Base-by-base conservation (phyloP, 2,329 filamentous ascomycete species). In the Talaromyces marneffei region DNA sequence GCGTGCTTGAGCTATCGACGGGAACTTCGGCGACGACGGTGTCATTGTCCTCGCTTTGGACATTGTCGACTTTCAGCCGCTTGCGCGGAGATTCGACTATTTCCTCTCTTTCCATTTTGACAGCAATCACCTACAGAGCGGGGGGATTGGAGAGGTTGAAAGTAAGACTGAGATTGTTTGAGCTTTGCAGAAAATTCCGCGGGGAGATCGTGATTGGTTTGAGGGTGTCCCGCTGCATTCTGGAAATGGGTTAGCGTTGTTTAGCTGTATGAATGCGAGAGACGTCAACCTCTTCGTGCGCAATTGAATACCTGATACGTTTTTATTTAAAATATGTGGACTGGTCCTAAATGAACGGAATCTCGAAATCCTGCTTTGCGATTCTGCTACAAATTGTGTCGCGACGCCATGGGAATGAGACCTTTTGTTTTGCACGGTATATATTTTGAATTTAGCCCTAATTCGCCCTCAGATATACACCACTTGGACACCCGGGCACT, bases 1-100 rank as follows among this genome's bases (percentile, higher is more conserved):
- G 3, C 23, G 57, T 60, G 59, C 20, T 40, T 9, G 31, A 29
- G 44, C 44, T 64, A 59, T 23, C 42, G 42, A 37, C 33, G 40
- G 65, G 62, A 25, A 50, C 53, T 37, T 66, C 61, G 27, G 67
- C 25, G 2, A 63, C 62, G 16, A 61, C 57, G 29, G 66, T 67
- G 1, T 66, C 66, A 3, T 65, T 59, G 12, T 59, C 55, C 12
- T 37, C 29, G 3, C 53, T 42, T 16, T 66, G 20, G 4, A 37
- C 44, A 62, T 70, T 68, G 8, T 72, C 64, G 2, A 55, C 62
- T 60, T 68, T 68, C 16, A 63, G 53, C 33, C 66, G 63, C 60
- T 68, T 68, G n/a, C 63, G 66, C 37, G 66, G 66, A 14, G 63
- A 61, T 31, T 66, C 66, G 8, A 46, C 44, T 14, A 63, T 29